Evolutionary conservation across 202 grass and related monocot species (phyloP).

Genomic region (Brachypodium distachyon): DNA sequence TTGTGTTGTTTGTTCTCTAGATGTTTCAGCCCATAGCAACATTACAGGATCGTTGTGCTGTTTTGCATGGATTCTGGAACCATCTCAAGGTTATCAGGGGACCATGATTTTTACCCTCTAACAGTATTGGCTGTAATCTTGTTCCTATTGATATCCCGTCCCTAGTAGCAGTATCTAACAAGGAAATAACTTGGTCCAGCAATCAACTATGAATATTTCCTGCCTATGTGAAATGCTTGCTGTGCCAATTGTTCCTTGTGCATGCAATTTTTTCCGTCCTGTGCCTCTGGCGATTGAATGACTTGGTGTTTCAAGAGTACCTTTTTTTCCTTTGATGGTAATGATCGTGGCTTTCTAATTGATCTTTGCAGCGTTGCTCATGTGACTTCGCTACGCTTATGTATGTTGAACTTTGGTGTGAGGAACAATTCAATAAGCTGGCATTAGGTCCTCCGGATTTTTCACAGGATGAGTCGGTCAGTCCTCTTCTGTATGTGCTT

Average conservation of each 20-base stretch:
- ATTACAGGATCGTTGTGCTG: not conserved
- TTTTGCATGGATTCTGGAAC: not conserved
- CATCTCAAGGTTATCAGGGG: not conserved
- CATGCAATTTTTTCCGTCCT: not conserved
- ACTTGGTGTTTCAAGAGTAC: not conserved
- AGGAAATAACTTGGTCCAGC: not conserved
- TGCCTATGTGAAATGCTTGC: not conserved
- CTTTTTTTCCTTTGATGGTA: conserved; percentile 5
- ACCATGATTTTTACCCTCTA: not conserved
- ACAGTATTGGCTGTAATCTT: not conserved
- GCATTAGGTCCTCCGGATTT: conserved; percentile 77
- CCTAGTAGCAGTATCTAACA: not conserved
- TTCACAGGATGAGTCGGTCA: conserved; percentile 70
- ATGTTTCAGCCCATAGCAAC: not conserved
- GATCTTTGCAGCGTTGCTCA: conserved; percentile 59
- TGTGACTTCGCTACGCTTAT: conserved; percentile 71
- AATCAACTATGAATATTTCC: not conserved
- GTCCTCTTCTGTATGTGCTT: conserved; percentile 24
- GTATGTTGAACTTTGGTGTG: conserved; percentile 94
- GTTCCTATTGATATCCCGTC: not conserved
- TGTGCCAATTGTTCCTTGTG: not conserved
- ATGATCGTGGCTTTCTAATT: conserved; percentile 24
- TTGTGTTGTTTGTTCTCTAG: not conserved
- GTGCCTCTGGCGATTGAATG: not conserved
- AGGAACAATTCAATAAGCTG: conserved; percentile 82